Conservation (phyloP, 257 asterid genomes). For the Nicotiana paniculata region DNA sequence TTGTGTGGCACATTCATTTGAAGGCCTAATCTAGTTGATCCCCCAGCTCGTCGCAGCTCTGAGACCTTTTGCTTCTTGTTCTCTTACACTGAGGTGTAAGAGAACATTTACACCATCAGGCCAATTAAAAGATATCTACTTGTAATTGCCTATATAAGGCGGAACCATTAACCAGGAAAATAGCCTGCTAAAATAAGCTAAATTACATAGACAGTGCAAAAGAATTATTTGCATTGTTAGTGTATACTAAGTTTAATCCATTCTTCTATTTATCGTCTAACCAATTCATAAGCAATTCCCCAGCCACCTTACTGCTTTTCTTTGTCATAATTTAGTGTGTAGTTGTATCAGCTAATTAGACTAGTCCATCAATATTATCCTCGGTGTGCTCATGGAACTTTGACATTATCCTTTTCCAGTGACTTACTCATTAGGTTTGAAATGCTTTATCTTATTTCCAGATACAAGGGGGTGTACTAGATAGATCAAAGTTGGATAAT, state of each 20-base stretch:
- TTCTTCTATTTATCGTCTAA: neutral
- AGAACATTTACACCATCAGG: no score
- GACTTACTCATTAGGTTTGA: neutral
- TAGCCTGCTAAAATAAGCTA: neutral
- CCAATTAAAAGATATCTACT: no score
- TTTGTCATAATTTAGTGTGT: no score
- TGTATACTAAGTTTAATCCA: neutral
- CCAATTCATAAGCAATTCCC: no score
- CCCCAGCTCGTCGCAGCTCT: neutral
- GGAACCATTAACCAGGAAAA: no score
- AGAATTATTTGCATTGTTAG: neutral
- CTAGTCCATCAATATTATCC: no score
- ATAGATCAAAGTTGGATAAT: constrained; percentile 56
- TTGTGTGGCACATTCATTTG: neutral
- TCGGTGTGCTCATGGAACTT: neutral
- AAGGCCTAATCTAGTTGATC: neutral
- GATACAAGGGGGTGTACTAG: constrained; percentile 45
- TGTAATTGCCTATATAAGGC: no score
- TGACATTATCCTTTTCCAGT: neutral
- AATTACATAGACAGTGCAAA: no score
- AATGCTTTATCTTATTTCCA: neutral
- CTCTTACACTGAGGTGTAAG: neutral
- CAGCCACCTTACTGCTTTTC: no score
- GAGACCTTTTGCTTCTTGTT: neutral
- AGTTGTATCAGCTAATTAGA: no score